Percentiles rank a stretch among this genome's conserved stretches.
Evolutionary conservation across 768 basidiomycete species (phyloP).

Genomic region (Plicaturopsis crispa): DNA sequence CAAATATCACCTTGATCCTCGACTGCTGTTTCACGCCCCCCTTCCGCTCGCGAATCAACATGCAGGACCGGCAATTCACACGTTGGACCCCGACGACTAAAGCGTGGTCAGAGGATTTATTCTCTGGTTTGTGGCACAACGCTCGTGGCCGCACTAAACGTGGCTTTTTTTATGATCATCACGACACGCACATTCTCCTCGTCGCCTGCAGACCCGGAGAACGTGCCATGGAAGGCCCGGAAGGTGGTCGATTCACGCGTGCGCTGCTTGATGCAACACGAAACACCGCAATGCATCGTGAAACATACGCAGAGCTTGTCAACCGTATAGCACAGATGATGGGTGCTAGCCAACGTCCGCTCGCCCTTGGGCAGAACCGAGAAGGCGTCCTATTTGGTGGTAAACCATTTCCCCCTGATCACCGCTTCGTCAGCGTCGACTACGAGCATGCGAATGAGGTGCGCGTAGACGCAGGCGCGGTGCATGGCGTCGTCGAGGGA

Average conservation of each 20-base stretch:
- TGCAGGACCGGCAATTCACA: slow-evolving; percentile 37
- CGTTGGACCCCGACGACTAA: slow-evolving; percentile 60
- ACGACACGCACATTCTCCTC: slow-evolving; percentile 43
- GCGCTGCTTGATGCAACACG: slow-evolving; percentile 42
- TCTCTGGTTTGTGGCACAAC: slow-evolving; percentile 45
- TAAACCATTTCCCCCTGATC: slow-evolving; percentile 46
- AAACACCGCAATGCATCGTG: slow-evolving; percentile 41
- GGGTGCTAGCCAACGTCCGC: slow-evolving; percentile 37
- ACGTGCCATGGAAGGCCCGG: slow-evolving; percentile 52
- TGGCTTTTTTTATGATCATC: slow-evolving; percentile 34
- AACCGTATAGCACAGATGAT: slow-evolving; percentile 30
- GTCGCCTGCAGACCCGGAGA: slow-evolving; percentile 50
- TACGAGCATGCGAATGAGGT: slow-evolving; percentile 28
- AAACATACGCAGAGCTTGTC: slow-evolving; percentile 42
- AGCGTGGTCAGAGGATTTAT: slow-evolving; percentile 45
- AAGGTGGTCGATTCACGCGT: slow-evolving; percentile 55
- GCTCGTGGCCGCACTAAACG: slow-evolving; percentile 29
- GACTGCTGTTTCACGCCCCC: slow-evolving; percentile 56
- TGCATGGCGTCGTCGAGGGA: slow-evolving; percentile 58
- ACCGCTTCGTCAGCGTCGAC: slow-evolving; percentile 36
- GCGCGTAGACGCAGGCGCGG: slow-evolving; percentile 48
- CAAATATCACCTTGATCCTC: slow-evolving; percentile 63
- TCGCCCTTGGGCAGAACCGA: slow-evolving; percentile 42
- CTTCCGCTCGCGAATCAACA: slow-evolving; percentile 25
- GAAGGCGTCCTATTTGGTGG: slow-evolving; percentile 47